These are phyloP conservation scores for Brettanomyces bruxellensis DNA, from an alignment of 805 yeast species.

Conservation along the genomic window DNA sequence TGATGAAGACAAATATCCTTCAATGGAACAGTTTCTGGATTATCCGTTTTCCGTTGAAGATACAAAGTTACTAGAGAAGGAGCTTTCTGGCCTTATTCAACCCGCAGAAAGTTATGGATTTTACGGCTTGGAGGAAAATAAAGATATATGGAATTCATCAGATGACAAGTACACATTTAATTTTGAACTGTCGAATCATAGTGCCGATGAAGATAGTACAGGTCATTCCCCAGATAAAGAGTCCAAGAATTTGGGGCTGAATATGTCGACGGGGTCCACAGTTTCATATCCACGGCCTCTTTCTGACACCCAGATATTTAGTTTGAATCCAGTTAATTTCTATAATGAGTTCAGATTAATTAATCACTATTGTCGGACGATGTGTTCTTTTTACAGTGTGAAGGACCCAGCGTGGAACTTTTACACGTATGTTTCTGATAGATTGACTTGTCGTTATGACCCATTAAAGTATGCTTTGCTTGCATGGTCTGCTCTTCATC, in stretches of 20 bases:
- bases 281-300: not conserved
- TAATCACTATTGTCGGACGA: not conserved
- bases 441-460: not conserved
- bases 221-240: not conserved
- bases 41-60: not conserved
- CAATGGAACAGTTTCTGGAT: not conserved
- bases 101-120: constrained; percentile 1
- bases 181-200: not conserved
- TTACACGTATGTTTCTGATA: not conserved
- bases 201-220: not conserved
- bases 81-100: not conserved
- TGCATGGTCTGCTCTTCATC: constrained; percentile 2
- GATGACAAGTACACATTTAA: not conserved
- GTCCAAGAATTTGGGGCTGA: not conserved
- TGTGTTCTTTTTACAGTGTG: not conserved
- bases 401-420: constrained; percentile 1
- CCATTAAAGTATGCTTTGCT: constrained; percentile 1
- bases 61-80: not conserved
- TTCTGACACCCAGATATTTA: not conserved
- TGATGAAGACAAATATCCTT: too few relatives aligned
- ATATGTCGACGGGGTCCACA: not conserved
- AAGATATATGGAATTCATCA: not conserved
- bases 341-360: constrained; percentile 1
- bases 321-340: not conserved
- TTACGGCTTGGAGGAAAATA: not conserved